These are phyloP conservation scores for Syzygium aqueum DNA, from an alignment of 345 rosid species.

Conservation along the genomic window DNA sequence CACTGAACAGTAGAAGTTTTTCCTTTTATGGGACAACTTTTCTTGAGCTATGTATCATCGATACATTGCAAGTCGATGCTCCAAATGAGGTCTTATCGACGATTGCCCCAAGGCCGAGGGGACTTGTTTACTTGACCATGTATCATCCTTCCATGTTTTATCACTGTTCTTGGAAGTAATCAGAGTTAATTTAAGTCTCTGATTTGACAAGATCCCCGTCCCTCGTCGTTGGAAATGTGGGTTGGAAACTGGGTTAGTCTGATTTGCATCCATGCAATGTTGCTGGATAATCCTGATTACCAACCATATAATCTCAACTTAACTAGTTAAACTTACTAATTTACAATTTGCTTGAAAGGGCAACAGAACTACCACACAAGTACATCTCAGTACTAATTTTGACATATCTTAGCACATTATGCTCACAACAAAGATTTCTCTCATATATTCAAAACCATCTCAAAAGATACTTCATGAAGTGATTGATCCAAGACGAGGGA, in stretches of 20 bases:
- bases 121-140: neutral
- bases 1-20: neutral
- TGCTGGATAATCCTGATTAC: neutral
- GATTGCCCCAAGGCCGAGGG: neutral
- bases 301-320: neutral
- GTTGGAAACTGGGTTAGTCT: neutral
- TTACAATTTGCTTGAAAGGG: neutral
- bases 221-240: neutral
- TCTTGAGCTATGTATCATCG: neutral
- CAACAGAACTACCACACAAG: neutral
- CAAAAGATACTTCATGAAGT: neutral
- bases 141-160: neutral
- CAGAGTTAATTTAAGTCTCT: neutral
- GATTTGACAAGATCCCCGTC: neutral
- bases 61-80: neutral
- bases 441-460: neutral
- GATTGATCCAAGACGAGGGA: constrained; percentile 1
- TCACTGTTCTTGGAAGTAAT: neutral
- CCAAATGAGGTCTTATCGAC: neutral
- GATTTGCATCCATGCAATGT: neutral
- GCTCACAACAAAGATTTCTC: neutral
- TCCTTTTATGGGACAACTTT: neutral
- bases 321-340: neutral
- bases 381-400: neutral
- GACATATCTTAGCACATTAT: neutral